phyloP scores from a whole-genome alignment of 2,329 filamentous ascomycete species.

The Curvularia spicifera region DNA sequence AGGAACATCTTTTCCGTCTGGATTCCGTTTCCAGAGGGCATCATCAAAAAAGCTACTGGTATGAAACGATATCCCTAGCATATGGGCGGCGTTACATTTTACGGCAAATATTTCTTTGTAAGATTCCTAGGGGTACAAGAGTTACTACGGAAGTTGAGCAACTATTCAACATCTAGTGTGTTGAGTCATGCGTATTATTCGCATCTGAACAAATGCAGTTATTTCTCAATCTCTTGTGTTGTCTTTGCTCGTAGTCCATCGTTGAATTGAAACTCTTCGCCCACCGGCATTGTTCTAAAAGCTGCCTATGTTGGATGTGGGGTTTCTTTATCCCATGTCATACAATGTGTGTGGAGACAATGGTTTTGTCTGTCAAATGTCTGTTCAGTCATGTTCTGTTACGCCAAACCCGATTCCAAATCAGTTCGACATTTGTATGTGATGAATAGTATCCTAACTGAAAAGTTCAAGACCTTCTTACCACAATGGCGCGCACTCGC shows the following conservation, averaged over 20 bases:
- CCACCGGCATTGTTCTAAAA: not conserved
- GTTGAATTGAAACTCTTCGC: not conserved
- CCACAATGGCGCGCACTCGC: not conserved
- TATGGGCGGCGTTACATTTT: slow-evolving; percentile 14
- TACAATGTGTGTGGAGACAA: not conserved
- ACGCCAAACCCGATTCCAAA: not conserved
- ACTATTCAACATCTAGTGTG: not conserved
- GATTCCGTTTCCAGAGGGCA: not conserved
- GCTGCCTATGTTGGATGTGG: not conserved
- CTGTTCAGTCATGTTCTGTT: not conserved
- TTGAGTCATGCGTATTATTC: not conserved
- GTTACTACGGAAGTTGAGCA: not conserved
- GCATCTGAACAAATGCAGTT: not conserved
- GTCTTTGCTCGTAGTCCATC: not conserved
- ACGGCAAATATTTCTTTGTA: not conserved
- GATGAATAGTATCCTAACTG: not conserved
- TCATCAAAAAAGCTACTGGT: slow-evolving; percentile 18
- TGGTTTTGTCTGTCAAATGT: no score
- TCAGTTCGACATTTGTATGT: no score
- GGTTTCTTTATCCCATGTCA: not conserved
- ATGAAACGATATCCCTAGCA: slow-evolving; percentile 19
- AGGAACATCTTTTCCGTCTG: not conserved
- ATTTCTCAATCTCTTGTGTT: not conserved
- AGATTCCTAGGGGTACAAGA: not conserved
- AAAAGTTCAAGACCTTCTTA: not conserved